Evolutionary conservation across 2,329 filamentous ascomycete genomes (phyloP).

Genomic region (Monilinia vaccinii-corymbosi): DNA sequence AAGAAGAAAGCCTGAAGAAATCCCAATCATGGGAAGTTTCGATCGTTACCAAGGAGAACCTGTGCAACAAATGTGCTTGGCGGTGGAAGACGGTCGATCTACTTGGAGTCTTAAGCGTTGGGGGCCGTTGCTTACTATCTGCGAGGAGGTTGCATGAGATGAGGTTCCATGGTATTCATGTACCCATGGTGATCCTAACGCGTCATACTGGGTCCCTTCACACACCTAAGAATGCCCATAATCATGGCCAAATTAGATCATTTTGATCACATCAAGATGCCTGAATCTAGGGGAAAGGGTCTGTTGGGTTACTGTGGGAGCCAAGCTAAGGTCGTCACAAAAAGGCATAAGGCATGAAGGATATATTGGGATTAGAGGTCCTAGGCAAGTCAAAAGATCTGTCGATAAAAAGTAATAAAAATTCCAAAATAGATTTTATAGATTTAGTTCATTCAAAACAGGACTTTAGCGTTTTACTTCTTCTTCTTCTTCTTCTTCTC

Average conservation of each 20-base stretch:
- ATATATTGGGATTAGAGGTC: not conserved
- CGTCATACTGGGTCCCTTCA: conserved; percentile 6
- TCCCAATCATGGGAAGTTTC: not conserved
- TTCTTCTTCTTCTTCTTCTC: not conserved
- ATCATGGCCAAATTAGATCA: conserved; percentile 1
- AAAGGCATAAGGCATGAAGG: not conserved
- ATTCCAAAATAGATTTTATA: no score
- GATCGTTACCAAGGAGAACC: not conserved
- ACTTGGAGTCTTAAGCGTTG: not conserved
- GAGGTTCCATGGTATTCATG: conserved; percentile 3
- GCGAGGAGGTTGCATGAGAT: not conserved
- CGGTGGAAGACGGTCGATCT: not conserved
- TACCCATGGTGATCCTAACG: not conserved
- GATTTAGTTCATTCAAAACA: no score
- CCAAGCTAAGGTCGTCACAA: not conserved
- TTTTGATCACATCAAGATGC: not conserved
- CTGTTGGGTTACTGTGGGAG: not conserved
- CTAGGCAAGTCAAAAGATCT: no score
- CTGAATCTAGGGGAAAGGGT: not conserved
- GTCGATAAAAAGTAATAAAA: no score
- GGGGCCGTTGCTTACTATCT: not conserved
- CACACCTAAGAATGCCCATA: not conserved
- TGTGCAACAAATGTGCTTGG: not conserved
- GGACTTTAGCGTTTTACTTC: not conserved
- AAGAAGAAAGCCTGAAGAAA: not conserved